phyloP scores from a whole-genome alignment of 192 early-diverging fungal species.

The Rhizophlyctis rosea region DNA sequence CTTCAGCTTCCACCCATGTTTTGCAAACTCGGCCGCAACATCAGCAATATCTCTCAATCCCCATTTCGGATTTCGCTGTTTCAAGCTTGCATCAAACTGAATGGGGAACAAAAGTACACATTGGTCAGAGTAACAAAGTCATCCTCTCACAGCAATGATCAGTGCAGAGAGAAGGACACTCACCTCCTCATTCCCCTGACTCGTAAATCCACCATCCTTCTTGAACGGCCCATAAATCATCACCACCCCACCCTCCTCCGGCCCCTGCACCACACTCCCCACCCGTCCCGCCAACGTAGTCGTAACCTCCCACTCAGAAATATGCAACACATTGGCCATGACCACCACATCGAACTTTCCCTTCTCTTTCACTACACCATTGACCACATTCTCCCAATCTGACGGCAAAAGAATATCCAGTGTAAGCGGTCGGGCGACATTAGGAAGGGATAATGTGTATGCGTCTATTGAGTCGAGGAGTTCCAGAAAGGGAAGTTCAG shows the following conservation, averaged over 20 bases:
- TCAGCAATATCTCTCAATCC: conserved; percentile 31
- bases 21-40: conserved; percentile 20
- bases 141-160: not conserved
- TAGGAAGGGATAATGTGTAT: conserved; percentile 5
- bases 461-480: conserved; percentile 16
- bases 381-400: conserved; percentile 9
- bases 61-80: conserved; percentile 22
- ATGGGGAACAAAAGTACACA: not conserved
- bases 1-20: conserved; percentile 12
- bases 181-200: conserved; percentile 29
- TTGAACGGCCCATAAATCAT: conserved; percentile 34
- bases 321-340: conserved; percentile 29
- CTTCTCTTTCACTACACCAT: not conserved
- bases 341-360: conserved; percentile 25
- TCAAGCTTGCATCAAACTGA: conserved; percentile 25
- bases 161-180: too few species aligned
- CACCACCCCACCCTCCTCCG: conserved; percentile 1
- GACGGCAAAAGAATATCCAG: not conserved
- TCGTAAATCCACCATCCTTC: conserved; percentile 28
- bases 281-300: conserved; percentile 11
- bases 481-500: conserved; percentile 15
- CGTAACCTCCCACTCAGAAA: conserved; percentile 31
- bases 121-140: not conserved
- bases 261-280: conserved; percentile 6
- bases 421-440: conserved; percentile 12